These are phyloP conservation scores for Neofusicoccum kwambonambiense DNA, from an alignment of 2,329 filamentous ascomycete genomes.

Conservation along the genomic window DNA sequence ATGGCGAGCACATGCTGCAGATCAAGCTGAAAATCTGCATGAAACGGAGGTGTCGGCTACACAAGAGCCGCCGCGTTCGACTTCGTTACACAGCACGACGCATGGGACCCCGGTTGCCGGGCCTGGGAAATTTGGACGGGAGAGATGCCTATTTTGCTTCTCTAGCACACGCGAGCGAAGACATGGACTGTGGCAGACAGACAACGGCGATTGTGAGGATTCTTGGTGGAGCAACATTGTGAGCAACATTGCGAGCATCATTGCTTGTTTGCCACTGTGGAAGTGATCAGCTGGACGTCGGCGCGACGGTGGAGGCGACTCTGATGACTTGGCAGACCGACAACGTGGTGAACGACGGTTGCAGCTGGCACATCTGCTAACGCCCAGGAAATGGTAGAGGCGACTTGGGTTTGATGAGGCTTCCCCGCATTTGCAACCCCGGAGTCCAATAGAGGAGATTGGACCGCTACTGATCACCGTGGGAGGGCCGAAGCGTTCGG, in stretches of 20 bases:
- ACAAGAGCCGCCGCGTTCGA: neutral
- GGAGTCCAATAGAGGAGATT: slow-evolving; percentile 1
- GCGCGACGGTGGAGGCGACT: neutral
- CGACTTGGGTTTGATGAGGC: slow-evolving; percentile 3
- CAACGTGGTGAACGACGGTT: neutral
- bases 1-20: slow-evolving; percentile 8
- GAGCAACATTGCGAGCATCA: too few species aligned
- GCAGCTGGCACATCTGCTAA: neutral
- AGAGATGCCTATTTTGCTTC: neutral
- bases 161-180: neutral
- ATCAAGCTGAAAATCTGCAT: neutral
- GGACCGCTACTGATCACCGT: neutral
- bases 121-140: neutral
- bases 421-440: slow-evolving; percentile 14
- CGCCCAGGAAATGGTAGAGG: neutral
- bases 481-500: slow-evolving; percentile 13
- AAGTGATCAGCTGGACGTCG: neutral
- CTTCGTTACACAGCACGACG: neutral
- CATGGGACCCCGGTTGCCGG: slow-evolving; percentile 5
- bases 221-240: too few species aligned
- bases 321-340: neutral
- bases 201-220: too few species aligned
- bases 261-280: neutral
- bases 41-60: slow-evolving; percentile 5
- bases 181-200: neutral